These are phyloP conservation scores for Mycotypha africana DNA, from an alignment of 371 early-diverging fungal genomes.

Conservation along the genomic window DNA sequence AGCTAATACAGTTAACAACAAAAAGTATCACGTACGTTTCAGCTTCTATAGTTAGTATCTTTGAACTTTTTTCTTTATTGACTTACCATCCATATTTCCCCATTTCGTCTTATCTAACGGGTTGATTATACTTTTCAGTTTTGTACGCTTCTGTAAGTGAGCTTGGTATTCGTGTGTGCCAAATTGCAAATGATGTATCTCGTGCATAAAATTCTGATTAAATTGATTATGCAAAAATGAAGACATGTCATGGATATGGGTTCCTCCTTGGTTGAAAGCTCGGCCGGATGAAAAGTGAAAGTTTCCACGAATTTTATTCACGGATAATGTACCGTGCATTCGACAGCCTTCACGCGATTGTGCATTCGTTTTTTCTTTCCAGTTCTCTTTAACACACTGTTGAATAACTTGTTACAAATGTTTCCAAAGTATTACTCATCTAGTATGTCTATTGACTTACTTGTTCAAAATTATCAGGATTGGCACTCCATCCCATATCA, in stretches of 20 bases:
- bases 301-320: constrained; percentile 88
- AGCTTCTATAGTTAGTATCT: no score
- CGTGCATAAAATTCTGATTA: constrained; percentile 71
- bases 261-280: constrained; percentile 62
- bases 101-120: constrained; percentile 72
- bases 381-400: constrained; percentile 83
- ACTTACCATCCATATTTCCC: constrained; percentile 36
- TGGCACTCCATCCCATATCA: constrained; percentile 73
- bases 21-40: background rate
- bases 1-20: constrained; percentile 6
- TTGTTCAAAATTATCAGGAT: constrained; percentile 77
- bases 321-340: constrained; percentile 72
- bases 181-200: constrained; percentile 78
- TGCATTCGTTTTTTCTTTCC: constrained; percentile 60
- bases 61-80: background rate
- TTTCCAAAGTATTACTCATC: no score
- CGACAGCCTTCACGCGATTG: constrained; percentile 89
- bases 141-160: constrained; percentile 29
- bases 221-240: constrained; percentile 34
- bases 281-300: constrained; percentile 92
- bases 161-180: constrained; percentile 49
- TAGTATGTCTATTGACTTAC: no score
- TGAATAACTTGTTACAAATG: constrained; percentile 1
- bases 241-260: constrained; percentile 63
- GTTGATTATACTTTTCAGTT: constrained; percentile 51